Base-by-base conservation (phyloP, 2,329 filamentous ascomycete genomes). In the Alternaria triticimaculans region DNA sequence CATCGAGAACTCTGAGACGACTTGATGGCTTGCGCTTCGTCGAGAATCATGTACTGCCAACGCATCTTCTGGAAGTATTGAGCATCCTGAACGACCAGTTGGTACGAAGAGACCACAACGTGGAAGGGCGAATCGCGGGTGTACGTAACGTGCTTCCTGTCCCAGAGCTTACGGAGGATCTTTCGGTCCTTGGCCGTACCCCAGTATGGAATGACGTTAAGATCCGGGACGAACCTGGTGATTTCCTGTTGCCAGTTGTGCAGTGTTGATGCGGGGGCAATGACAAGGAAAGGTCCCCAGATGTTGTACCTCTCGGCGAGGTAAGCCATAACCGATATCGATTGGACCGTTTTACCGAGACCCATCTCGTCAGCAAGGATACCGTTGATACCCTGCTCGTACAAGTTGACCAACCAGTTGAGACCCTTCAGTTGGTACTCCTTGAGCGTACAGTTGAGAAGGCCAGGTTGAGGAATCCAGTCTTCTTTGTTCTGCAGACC, bases 221-320 rank as follows among this genome's bases (percentile, higher is more conserved):
- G 89, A 62, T 93, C 89, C 1, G 96, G 96, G 2, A 99, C 94
- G 79, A 99, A 99, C 79, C 89, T 94, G 65, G 92, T 88, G 69
- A 99, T 97, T 84, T 99, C 96, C 80, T 99, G 96, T 80, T 99
- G 94, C 96, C 96, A 99, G 78, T 99, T 99, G 89, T 99, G 95
- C 62, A 99, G 84, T 2, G 96, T 99, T 1, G 94, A 97, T 1
- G 96, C 94, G 0, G 96, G 96, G 0, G 96, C 96, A 66, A 99
- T 96, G 69, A 99, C 96, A 53, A 99, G 82, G 84, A 97, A 98
- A 0, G 96, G 96, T 8, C 96, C 96, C 96, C 95, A 98, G 72
- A 98, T 97, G 77, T 97, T 94, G 84, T 99, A 94, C 74, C 94
- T 92, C 83, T 99, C 95, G 2, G 96, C 96, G 30, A 99, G 89